phyloP scores from a whole-genome alignment of 1,139 yeast species.

The Saccharomyces hybrid region DNA sequence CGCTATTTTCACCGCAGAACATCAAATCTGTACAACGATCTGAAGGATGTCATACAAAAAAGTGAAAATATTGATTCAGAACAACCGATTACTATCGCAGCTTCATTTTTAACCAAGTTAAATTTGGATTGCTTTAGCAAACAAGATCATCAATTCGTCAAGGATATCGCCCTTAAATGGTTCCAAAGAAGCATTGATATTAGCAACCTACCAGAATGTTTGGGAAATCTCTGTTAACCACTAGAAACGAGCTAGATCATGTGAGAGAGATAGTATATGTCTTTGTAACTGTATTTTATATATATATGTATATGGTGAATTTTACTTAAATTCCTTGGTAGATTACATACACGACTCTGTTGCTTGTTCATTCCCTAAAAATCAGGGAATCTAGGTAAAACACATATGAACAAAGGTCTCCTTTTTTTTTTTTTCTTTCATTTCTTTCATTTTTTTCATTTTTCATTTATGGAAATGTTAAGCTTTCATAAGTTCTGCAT shows the following conservation, averaged over 20 bases:
- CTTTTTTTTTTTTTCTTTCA: too few relatives aligned
- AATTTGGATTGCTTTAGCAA: conserved; percentile 28
- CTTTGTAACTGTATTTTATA: not conserved
- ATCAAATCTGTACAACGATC: conserved; percentile 11
- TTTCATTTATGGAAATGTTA: not conserved
- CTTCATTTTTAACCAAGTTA: conserved; percentile 15
- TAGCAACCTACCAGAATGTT: conserved; percentile 3
- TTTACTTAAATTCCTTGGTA: not conserved
- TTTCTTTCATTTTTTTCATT: not conserved
- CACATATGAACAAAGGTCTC: too few relatives aligned
- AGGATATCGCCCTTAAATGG: conserved; percentile 18
- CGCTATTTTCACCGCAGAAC: conserved; percentile 19
- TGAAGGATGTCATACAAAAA: conserved; percentile 14
- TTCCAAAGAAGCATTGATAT: conserved; percentile 14
- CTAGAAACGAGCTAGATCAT: not conserved
- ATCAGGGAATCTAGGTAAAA: not conserved
- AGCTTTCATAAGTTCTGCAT: not conserved
- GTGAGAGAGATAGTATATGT: not conserved
- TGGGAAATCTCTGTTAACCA: not conserved
- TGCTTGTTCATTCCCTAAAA: not conserved
- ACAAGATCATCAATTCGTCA: conserved; percentile 23
- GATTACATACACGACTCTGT: not conserved
- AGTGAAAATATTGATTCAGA: conserved; percentile 10
- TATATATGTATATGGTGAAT: not conserved
- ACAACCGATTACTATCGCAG: conserved; percentile 14